Evolutionary conservation across 2,329 filamentous ascomycete species (phyloP).

Genomic region (Clonostachys byssicola): DNA sequence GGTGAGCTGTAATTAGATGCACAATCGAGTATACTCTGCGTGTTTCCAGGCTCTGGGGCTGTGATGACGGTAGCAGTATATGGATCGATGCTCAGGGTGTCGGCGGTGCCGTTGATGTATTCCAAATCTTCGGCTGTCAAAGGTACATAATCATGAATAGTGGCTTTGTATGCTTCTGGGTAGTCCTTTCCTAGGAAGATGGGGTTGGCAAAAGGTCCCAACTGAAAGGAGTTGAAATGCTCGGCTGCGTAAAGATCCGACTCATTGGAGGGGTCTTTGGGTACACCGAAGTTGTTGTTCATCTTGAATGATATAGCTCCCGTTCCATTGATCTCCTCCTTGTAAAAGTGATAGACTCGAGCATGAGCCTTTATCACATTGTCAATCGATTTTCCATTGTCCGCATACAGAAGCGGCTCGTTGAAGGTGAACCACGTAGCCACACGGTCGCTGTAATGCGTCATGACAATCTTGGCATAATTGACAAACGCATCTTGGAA

Average conservation of each 20-base stretch:
- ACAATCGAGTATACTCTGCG: constrained; percentile 40
- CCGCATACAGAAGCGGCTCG: constrained; percentile 38
- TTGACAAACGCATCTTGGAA: constrained; percentile 47
- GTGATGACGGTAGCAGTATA: constrained; percentile 54
- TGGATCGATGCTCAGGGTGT: constrained; percentile 53
- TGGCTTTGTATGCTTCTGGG: constrained; percentile 38
- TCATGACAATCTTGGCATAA: constrained; percentile 47
- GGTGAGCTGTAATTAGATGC: constrained; percentile 36
- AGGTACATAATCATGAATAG: constrained; percentile 36
- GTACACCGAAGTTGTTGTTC: constrained; percentile 45
- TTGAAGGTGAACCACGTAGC: constrained; percentile 50
- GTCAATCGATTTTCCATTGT: constrained; percentile 30
- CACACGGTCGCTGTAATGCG: constrained; percentile 45
- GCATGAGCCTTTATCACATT: constrained; percentile 43
- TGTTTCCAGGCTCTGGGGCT: constrained; percentile 25
- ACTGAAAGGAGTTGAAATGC: constrained; percentile 40
- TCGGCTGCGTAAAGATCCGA: constrained; percentile 38
- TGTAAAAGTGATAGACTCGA: constrained; percentile 46
- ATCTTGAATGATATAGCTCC: constrained; percentile 47
- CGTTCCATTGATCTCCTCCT: constrained; percentile 43
- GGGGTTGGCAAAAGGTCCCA: constrained; percentile 47
- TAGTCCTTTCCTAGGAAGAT: constrained; percentile 47
- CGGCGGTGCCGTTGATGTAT: constrained; percentile 43
- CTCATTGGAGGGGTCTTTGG: constrained; percentile 29
- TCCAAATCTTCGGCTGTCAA: constrained; percentile 42